Evolutionary conservation across 1,284 basidiomycete genomes (phyloP), one percentile per base, ranked within the genome.

Genomic region (Cryptococcus sp.): DNA sequence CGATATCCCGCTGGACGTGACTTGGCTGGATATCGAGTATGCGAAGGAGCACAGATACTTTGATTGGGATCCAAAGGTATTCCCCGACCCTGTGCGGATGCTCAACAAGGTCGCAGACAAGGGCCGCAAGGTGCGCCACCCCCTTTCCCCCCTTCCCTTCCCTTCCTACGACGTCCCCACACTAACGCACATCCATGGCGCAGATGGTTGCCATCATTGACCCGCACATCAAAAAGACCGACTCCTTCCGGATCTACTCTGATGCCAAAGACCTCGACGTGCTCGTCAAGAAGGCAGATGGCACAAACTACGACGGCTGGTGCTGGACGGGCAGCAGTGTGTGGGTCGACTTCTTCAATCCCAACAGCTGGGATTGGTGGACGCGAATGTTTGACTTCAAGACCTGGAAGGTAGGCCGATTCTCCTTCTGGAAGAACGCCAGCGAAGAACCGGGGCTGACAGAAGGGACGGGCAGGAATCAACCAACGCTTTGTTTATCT

Each of bases 11-110:
- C 85, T 98, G 38, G 96, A 98, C 70, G 93, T 96, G 7, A 88
- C 98, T 70, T 98, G 96, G 96, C 84, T 98, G 45, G 96, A 98
- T 78, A 98, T 99, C 68, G 96, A 98, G 76, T 95, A 96, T 73
- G 82, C 92, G 0, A 86, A 89, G 54, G 90, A 93, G 50, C 92
- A 97, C 79, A 90, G 93, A 78, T 98, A 98, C 82, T 94, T 98
- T 76, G 90, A 98, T 56, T 98, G 96, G 96, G 87, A 98, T 70
- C 80, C 87, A 63, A 88, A 87, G 77, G 83, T 82, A 43, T 98
- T 98, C 85, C 91, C 93, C 9, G 88, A 96, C 70, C 95, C 96
- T 0, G 86, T 91, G 28, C 85, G 88, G 47, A 98, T 99, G 96
- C 84, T 88, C 57, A 85, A 89, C 51, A 88, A 90, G 50, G 88